Base-by-base conservation (phyloP, 179 eudicot species). In the Beta macrorhiza region DNA sequence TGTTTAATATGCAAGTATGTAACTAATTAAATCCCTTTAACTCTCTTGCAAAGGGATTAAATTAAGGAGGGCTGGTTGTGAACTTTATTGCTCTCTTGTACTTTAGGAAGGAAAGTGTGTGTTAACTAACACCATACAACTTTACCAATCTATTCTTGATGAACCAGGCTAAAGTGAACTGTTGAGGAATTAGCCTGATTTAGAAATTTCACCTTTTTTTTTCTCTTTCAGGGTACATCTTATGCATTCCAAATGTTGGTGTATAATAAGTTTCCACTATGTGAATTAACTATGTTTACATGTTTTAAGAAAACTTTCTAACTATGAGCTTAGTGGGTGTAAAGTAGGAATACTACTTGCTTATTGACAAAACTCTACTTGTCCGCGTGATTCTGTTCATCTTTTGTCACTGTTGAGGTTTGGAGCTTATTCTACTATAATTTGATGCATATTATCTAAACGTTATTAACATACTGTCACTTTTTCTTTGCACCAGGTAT, bases 401-500 rank as follows among this genome's bases (percentile, higher is more conserved):
- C 2, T 58, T 11, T 5, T 15, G 13, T 16, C 16, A 14, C 2
- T 58, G 51, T 47, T 47, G 16, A 29, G 4, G 14, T 29, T 65
- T 5, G 25, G 25, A 25, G 25, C 25, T 25, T 25, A 25, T 25
- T 25, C 22, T 10, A 17, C 53, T 71, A 71, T 49, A 15, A 71
- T 2, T 19, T 52, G 20, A 53, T 67, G n/a, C 19, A 57, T n/a
- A 19, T 52, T 55, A 7, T 49, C 37, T 49, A 57, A 76, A 20
- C 29, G 25, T 11, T 75, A 61, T 76, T 55, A 57, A 32, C 47
- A 14, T 55, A 14, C 32, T 47, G 16, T 65, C 13, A 12, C 15
- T n/a, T 5, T 73, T 14, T 72, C 13, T 56, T 1, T 65, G 7
- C 67, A n/a, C 29, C 51, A 95, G 98, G 98, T 95, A 20, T 95